Evolutionary conservation across 495 filamentous ascomycete species (phyloP), one percentile per base, ranked within the genome.

Genomic region (Penicillium atrosanguineum): DNA sequence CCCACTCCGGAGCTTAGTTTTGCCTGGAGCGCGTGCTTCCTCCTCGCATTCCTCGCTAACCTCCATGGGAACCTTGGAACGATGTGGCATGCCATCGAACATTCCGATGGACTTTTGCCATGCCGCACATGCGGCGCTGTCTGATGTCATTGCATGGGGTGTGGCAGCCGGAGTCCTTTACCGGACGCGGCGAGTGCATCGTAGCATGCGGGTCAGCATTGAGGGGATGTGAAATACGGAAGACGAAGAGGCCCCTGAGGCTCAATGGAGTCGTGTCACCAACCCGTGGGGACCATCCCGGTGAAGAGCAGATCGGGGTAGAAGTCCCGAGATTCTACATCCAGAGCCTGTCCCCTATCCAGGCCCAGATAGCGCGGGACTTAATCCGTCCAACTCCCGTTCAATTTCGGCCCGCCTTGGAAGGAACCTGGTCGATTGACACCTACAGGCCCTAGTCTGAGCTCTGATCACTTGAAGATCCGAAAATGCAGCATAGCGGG

Each of bases 51-150:
- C 37, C 47, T 36, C 11, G 48, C 37, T 36, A 41, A 29, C 7
- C 23, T 49, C 52, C n/a, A n/a, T n/a, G n/a, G n/a, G n/a, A n/a
- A n/a, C n/a, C 59, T 43, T 40, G 51, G 56, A 60, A 60, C 50
- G 42, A 56, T 60, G 44, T 31, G 48, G 45, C 31, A 65, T 65
- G 50, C 53, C 49, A 48, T 20, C 18, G 18, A 21, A 55, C 21
- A 62, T 65, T 60, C 53, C 53, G 53, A 52, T 60, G 59, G 50
- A 62, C 55, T 36, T 49, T 4, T 37, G 51, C 44, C 37, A 25
- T 44, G 37, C 28, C 37, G 29, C 21, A 36, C n/a, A 19, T n/a
- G 18, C 41, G 41, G n/a, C 43, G 20, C 31, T 21, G 5, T 18
- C 48, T 38, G 20, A 15, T 7, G 12, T 40, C 38, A 40, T 40